Percentiles rank a stretch among this genome's conserved stretches.
Conservation (phyloP, 805 yeast genomes). For the Barnettozyma siamensis region DNA sequence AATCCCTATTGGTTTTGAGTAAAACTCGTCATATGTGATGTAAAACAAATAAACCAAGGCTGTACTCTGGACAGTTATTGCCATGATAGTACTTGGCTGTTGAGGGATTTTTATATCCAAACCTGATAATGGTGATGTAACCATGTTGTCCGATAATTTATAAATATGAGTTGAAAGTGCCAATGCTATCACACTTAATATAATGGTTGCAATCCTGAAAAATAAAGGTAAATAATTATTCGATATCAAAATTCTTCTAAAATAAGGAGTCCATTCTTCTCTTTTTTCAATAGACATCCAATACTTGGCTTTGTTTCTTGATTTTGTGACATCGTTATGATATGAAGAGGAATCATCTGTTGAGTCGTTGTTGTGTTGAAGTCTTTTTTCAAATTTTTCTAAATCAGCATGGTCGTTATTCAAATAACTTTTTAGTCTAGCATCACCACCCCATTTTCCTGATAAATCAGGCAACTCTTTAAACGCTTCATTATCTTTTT, state of each 20-base stretch:
- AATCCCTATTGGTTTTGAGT: slow-evolving; percentile 87
- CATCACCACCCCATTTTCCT: slow-evolving; percentile 68
- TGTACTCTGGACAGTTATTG: slow-evolving; percentile 73
- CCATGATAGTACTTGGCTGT: slow-evolving; percentile 90
- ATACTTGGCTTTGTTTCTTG: slow-evolving; percentile 54
- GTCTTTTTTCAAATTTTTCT: slow-evolving; percentile 5
- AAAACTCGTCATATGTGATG: slow-evolving; percentile 86
- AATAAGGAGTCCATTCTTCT: slow-evolving; percentile 56
- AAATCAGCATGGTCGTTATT: slow-evolving; percentile 25
- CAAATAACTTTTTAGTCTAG: slow-evolving; percentile 50
- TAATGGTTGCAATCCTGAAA: slow-evolving; percentile 54
- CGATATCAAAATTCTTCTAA: slow-evolving; percentile 54
- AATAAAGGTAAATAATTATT: slow-evolving; percentile 80
- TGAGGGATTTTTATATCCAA: slow-evolving; percentile 40
- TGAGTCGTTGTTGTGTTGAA: neutral
- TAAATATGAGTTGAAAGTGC: slow-evolving; percentile 64
- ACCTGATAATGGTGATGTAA: slow-evolving; percentile 9
- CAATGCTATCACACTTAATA: slow-evolving; percentile 61
- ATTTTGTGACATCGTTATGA: slow-evolving; percentile 32
- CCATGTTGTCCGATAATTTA: slow-evolving; percentile 29
- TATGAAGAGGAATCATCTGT: slow-evolving; percentile 3
- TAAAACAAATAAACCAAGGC: slow-evolving; percentile 75
- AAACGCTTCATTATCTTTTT: slow-evolving; percentile 19
- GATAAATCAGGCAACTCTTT: slow-evolving; percentile 36
- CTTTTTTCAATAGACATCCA: slow-evolving; percentile 64